Evolutionary conservation across 2,329 filamentous ascomycete species (phyloP).

Genomic region (Chalaropsis ovoidea): DNA sequence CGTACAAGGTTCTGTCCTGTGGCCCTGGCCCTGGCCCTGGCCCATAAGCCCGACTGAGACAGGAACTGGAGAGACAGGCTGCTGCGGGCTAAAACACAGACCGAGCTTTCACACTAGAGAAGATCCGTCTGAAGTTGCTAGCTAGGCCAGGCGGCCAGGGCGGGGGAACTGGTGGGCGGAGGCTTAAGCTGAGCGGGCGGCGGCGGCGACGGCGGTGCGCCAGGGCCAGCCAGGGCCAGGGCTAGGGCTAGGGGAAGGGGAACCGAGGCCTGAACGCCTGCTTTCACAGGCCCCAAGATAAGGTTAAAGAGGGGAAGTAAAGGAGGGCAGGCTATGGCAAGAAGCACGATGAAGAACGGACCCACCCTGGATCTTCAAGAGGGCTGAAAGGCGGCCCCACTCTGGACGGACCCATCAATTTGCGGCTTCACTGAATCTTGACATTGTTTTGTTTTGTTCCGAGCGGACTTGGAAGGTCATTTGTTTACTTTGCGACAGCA

Average conservation of each 20-base stretch:
- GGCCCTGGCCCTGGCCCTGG: too few species aligned
- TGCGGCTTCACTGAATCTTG: not conserved
- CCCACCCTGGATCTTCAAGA: not conserved
- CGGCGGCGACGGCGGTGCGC: not conserved
- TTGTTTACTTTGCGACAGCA: not conserved
- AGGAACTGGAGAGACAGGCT: not conserved
- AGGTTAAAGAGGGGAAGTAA: not conserved
- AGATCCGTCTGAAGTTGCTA: not conserved
- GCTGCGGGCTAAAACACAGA: slow-evolving; percentile 2
- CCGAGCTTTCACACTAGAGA: slow-evolving; percentile 5
- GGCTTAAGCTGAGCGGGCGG: not conserved
- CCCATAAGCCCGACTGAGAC: not conserved
- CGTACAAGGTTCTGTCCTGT: too few species aligned
- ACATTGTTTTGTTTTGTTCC: not conserved
- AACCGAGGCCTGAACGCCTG: not conserved
- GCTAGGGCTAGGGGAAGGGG: not conserved
- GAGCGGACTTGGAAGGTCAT: not conserved
- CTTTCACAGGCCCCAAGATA: not conserved
- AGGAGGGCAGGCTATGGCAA: not conserved
- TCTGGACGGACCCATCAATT: not conserved
- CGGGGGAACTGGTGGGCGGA: not conserved
- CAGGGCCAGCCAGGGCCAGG: not conserved
- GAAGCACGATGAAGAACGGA: not conserved
- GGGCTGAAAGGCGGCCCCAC: slow-evolving; percentile 12
- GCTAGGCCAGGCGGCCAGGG: not conserved